Evolutionary conservation across 2,329 filamentous ascomycete genomes (phyloP).

Genomic region (Claviceps sp.): DNA sequence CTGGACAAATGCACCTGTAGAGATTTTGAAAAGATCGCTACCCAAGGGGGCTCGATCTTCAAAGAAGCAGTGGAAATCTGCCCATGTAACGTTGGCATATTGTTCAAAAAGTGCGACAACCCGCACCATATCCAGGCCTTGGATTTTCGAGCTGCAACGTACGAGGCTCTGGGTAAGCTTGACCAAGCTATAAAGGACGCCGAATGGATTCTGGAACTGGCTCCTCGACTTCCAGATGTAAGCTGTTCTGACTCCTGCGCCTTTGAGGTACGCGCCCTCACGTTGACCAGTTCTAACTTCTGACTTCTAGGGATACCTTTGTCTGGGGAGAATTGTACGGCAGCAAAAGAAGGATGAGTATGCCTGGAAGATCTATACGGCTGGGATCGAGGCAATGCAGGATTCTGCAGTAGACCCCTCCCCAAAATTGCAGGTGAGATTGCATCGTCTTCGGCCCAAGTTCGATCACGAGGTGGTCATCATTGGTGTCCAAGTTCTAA

Average conservation of each 20-base stretch:
- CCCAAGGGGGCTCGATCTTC: conserved; percentile 23
- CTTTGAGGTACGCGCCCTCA: no score
- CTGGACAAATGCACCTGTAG: conserved; percentile 10
- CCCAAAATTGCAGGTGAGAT: conserved; percentile 20
- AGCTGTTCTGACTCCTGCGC: not conserved
- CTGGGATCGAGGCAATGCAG: conserved; percentile 22
- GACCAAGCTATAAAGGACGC: conserved; percentile 26
- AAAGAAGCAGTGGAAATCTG: conserved; percentile 27
- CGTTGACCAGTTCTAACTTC: no score
- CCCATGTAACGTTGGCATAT: conserved; percentile 19
- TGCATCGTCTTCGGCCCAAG: not conserved
- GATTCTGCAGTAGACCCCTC: conserved; percentile 15
- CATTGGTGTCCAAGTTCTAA: not conserved
- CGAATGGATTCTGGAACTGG: conserved; percentile 30
- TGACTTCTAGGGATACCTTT: conserved; percentile 25
- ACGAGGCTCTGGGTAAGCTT: conserved; percentile 24
- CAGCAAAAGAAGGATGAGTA: conserved; percentile 23
- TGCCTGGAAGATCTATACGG: conserved; percentile 27
- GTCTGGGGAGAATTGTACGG: conserved; percentile 26
- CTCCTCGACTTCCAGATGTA: conserved; percentile 28
- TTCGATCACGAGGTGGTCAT: no score
- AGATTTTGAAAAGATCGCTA: conserved; percentile 21
- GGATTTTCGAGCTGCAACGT: conserved; percentile 27
- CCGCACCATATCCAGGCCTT: conserved; percentile 25
- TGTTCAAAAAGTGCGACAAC: conserved; percentile 21